Percentiles rank a stretch among this genome's conserved stretches.
Conservation (phyloP, 441 rosid species). For the Corymbia calophylla region DNA sequence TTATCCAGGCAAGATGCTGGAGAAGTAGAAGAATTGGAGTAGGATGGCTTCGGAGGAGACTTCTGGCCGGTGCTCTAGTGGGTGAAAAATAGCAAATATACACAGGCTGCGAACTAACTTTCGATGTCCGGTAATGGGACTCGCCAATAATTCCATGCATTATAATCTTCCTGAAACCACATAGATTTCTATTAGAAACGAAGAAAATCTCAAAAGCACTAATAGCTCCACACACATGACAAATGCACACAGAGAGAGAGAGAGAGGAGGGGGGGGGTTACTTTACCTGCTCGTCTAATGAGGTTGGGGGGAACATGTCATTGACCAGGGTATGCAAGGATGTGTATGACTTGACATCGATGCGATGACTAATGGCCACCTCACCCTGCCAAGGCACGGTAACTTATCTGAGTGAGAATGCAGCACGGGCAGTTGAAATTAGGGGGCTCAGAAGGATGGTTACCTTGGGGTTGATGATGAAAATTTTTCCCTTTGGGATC, state of each 20-base stretch:
- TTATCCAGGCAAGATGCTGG: not conserved
- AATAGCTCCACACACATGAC: not conserved
- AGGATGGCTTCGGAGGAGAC: not conserved
- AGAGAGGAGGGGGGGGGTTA: not conserved
- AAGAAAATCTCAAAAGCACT: not conserved
- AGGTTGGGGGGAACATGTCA: slow-evolving; percentile 87
- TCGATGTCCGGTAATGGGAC: slow-evolving; percentile 53
- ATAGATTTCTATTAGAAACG: not conserved
- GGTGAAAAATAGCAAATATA: not conserved
- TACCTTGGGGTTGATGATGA: slow-evolving; percentile 90
- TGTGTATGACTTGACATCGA: slow-evolving; percentile 68
- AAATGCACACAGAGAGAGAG: not conserved
- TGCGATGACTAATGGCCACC: slow-evolving; percentile 70
- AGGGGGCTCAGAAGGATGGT: not conserved
- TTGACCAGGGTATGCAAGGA: slow-evolving; percentile 81
- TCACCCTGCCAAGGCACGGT: slow-evolving; percentile 50
- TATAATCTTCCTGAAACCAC: slow-evolving; percentile 65
- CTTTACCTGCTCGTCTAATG: slow-evolving; percentile 65
- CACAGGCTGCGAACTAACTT: slow-evolving; percentile 1
- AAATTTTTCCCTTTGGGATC: slow-evolving; percentile 84
- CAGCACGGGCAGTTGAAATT: not conserved
- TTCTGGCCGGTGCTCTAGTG: not conserved
- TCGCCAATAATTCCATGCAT: slow-evolving; percentile 85
- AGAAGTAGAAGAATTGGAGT: not conserved
- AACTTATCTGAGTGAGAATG: not conserved